Base-by-base conservation (phyloP, 768 basidiomycete species). In the Chlorophyllum brunneum region DNA sequence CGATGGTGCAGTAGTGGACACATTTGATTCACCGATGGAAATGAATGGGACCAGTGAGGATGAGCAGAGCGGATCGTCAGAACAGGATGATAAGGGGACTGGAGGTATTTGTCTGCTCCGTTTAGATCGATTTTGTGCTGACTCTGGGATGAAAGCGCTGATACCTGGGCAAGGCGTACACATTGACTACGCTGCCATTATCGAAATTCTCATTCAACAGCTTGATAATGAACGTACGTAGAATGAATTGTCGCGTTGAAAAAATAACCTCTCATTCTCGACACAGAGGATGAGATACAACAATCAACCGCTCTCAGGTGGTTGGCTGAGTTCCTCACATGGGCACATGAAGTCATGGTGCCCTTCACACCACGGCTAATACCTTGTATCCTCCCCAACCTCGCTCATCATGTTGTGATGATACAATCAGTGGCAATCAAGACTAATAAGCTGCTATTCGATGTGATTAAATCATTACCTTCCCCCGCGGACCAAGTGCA, bases 351-450 rank as follows among this genome's bases (percentile, higher is more conserved):
- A 63, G 92, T 95, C 48, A 91, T 98, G 78, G 82, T 98, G 23
- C 89, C 91, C 2, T 97, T 97, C 63, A 92, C 93, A 0, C 94
- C 97, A 1, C 85, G 92, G 34, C 83, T 99, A 39, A 86, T 99
- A 38, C 87, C 90, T 7, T 91, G 92, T 7, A 89, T 99, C 52
- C 78, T 99, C 13, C 93, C 94, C 6, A 97, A 95, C 61, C 84
- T 99, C 42, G 94, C 95, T 0, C 92, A 95, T 58, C 91, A 94
- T 60, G 88, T 86, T 43, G 73, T 82, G 0, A 87, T 87, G 77
- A 98, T 98, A 54, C 91, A 95, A 61, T 77, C 83, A 1, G 89
- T 87, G 3, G 97, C 97, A 1, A 77, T 82, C 39, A 81, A 86
- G 29, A 93, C 93, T 33, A 98, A 98, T 64, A 86, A 88, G 57